Evolutionary conservation across 2,329 filamentous ascomycete genomes (phyloP).

Genomic region (Fusarium continuum): DNA sequence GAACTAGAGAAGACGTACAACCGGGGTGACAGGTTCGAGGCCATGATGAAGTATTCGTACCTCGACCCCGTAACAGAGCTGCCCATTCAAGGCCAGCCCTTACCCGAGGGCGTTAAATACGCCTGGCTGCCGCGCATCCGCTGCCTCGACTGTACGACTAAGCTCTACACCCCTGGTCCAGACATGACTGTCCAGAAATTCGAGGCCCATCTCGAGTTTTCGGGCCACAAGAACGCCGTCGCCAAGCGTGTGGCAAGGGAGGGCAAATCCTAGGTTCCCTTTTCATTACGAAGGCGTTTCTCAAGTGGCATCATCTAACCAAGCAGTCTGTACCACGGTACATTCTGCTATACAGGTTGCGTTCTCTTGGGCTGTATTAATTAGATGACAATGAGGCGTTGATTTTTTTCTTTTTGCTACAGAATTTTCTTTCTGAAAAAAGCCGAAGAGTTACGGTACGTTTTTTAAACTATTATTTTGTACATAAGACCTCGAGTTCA

Average conservation of each 20-base stretch:
- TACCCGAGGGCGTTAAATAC: constrained; percentile 73
- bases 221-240: constrained; percentile 78
- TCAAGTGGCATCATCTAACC: not conserved
- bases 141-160: constrained; percentile 91
- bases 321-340: not conserved
- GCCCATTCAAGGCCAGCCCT: constrained; percentile 65
- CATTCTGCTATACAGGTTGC: not conserved
- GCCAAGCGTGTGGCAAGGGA: constrained; percentile 45
- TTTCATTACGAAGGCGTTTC: not conserved
- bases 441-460: constrained; percentile 22
- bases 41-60: constrained; percentile 88
- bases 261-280: constrained; percentile 16
- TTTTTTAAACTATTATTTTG: constrained; percentile 13
- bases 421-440: constrained; percentile 10
- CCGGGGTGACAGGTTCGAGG: constrained; percentile 81
- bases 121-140: constrained; percentile 90
- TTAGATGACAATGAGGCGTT: constrained; percentile 28
- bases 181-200: constrained; percentile 89
- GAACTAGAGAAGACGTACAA: constrained; percentile 77
- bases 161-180: constrained; percentile 90
- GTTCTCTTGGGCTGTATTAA: constrained; percentile 16
- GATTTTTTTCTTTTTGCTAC: constrained; percentile 13
- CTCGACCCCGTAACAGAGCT: constrained; percentile 77
- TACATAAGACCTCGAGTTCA: constrained; percentile 18
- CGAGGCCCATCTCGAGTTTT: constrained; percentile 89